These are phyloP conservation scores for Hyaloperonospora brassicae DNA, from an alignment of 352 stramenopile genomes.

Conservation along the genomic window DNA sequence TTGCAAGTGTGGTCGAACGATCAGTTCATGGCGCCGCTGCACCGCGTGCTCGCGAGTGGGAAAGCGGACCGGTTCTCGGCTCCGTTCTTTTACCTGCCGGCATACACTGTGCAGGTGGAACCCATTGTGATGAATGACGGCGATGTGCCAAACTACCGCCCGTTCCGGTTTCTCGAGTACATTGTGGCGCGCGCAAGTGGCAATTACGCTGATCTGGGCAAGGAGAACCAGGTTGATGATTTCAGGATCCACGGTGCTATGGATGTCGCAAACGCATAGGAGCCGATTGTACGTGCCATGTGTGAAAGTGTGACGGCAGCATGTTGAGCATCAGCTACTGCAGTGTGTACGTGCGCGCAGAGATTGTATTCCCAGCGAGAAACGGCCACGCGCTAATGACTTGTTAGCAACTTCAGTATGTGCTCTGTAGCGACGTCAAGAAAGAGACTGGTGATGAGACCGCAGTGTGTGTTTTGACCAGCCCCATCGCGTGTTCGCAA, in stretches of 20 bases:
- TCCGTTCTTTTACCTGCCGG: slow-evolving; percentile 1
- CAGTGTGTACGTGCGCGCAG: too few relatives aligned
- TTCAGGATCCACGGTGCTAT: background rate
- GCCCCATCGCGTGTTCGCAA: too few relatives aligned
- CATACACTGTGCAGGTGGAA: background rate
- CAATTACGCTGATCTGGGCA: background rate
- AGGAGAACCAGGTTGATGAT: slow-evolving; percentile 2
- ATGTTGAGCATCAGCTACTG: too few relatives aligned
- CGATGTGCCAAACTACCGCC: background rate
- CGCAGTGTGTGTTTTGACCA: too few relatives aligned
- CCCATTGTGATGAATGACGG: background rate
- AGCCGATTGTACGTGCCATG: background rate
- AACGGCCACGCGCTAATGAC: too few relatives aligned
- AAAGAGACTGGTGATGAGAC: too few relatives aligned
- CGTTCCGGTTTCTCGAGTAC: background rate
- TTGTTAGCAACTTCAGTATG: too few relatives aligned
- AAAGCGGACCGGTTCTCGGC: background rate
- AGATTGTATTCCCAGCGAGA: too few relatives aligned
- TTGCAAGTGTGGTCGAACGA: slow-evolving; percentile 3
- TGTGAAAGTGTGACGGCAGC: too few relatives aligned
- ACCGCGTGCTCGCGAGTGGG: background rate
- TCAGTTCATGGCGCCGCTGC: background rate
- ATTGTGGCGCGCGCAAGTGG: background rate
- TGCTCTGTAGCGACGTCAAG: too few relatives aligned
- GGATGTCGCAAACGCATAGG: background rate